Evolutionary conservation across 495 filamentous ascomycete species (phyloP), one percentile per base, ranked within the genome.

Genomic region (Cercophora samala): DNA sequence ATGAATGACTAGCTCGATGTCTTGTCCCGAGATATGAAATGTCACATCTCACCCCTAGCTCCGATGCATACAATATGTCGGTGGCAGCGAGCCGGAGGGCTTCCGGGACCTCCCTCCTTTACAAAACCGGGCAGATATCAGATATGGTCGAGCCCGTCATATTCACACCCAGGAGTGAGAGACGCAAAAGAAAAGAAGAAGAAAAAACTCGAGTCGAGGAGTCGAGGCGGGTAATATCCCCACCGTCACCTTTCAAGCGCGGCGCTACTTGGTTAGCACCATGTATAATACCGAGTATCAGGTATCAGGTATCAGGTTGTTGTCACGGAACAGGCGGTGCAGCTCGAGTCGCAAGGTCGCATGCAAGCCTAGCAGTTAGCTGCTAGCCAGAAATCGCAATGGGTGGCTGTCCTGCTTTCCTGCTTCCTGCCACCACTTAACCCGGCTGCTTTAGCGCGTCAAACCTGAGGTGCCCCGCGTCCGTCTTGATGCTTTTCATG

Each of bases 211-310:
- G 52, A 54, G 23, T 19, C 21, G 9, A 29, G n/a, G 29, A 59
- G 63, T 52, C 52, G 58, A 59, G 29, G 59, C 63, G 66, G 62
- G 63, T 68, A 65, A 68, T 62, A 58, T 63, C 51, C 52, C 67
- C 63, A 65, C 66, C 54, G 59, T 46, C n/a, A n/a, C n/a, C n/a
- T n/a, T n/a, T n/a, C n/a, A 15, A 15, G 60, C n/a, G 6, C 4
- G 37, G 29, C 32, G 21, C 58, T 60, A 60, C 17, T 60, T 46
- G 37, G 37, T 60, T 60, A 60, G 58, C 58, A 60, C 24, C 25
- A 46, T 46, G 37, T 46, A 46, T 46, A 56, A 56, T 21, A 56
- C n/a, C n/a, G 53, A 56, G 22, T 21, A 23, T 23, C 22, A 56
- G n/a, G 53, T 21, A 56, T 56, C 53, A 56, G 53, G 53, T n/a